Evolutionary conservation across 75 land plant genomes (phyloP).

Genomic region (Picea glauca): DNA sequence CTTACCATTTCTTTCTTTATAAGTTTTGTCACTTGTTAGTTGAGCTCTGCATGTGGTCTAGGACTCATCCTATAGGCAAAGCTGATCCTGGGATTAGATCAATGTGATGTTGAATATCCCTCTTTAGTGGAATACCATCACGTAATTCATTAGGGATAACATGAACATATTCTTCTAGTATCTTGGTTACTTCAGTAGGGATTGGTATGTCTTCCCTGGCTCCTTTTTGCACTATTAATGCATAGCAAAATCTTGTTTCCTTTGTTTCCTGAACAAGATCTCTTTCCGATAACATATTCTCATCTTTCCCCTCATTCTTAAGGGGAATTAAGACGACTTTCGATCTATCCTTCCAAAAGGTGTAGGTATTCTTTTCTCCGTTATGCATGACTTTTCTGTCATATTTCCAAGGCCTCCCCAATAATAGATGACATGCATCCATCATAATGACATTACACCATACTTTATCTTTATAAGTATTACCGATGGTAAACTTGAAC

Average conservation of each 20-base stretch:
- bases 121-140: neutral
- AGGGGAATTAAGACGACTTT: neutral
- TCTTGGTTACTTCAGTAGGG: neutral
- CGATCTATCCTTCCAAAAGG: neutral
- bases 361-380: neutral
- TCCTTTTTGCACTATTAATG: neutral
- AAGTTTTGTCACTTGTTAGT: no score
- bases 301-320: neutral
- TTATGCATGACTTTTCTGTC: neutral
- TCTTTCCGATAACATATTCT: neutral
- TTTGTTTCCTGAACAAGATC: neutral
- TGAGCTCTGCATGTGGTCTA: no score
- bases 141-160: neutral
- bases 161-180: neutral
- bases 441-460: slow-evolving; percentile 8
- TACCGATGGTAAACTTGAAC: neutral
- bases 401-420: neutral
- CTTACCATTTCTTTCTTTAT: no score
- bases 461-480: neutral
- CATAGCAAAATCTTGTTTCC: neutral
- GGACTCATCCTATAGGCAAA: no score
- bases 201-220: neutral
- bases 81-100: neutral
- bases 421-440: slow-evolving; percentile 7
- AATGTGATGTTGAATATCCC: neutral